Base-by-base conservation (phyloP, 176 grass and related monocot genomes). In the Oryza brachyantha region DNA sequence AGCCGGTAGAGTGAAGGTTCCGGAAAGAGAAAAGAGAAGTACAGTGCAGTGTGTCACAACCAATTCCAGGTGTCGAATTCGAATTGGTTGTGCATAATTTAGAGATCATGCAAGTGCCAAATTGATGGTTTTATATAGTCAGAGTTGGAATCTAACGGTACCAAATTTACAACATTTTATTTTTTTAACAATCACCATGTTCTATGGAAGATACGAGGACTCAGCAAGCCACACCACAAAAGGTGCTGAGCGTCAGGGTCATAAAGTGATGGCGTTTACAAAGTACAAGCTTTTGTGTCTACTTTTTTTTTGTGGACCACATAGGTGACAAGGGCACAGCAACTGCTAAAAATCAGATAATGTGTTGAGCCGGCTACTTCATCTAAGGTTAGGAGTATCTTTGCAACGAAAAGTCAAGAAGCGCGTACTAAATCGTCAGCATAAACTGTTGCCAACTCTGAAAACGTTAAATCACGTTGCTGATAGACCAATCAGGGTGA, bases 401-500 rank as follows among this genome's bases (percentile, higher is more conserved):
- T 83, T 61, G 62, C 62, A 61, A 50, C 2, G 4, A 52, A 26
- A 63, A 27, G 63, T 70, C 75, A 63, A 63, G 48, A 78, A 68
- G 17, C 29, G 2, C 6, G 8, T 17, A 66, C 21, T 54, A 7
- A 22, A n/a, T 50, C 5, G 16, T 22, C 3, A n/a, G 5, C 34
- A 25, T 16, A 67, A 46, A 38, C 32, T n/a, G 58, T 26, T 69
- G 75, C 63, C 70, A 54, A 70, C 40, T 34, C 40, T 68, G 24
- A 3, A 3, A 5, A 55, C 8, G 21, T 55, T 11, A 75, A 68
- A 64, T 80, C 24, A 13, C 31, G 38, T 75, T 43, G 54, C 29
- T 26, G 46, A 50, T 16, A 19, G 76, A 54, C 86, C 81, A 88
- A 70, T 80, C 55, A 88, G 81, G 70, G 34, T 55, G 50, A 13